A percentile compares a stretch with the other conserved stretches of the same genome.
Conservation (phyloP, 306 rosid genomes). For the Pueraria montana region DNA sequence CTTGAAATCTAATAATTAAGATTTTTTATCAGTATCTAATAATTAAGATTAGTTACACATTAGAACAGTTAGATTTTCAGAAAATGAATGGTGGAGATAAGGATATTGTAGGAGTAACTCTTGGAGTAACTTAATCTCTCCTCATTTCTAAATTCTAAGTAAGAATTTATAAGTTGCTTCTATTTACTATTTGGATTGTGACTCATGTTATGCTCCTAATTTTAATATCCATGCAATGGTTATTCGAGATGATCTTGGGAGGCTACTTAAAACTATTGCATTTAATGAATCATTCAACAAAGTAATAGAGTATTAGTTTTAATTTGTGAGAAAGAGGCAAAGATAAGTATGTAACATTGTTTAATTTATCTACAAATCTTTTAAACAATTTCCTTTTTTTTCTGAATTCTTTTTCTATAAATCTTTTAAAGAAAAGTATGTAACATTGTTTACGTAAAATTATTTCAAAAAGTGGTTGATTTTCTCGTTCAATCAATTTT, state of each 20-base stretch:
- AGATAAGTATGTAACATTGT: neutral
- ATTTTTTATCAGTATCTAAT: too few species aligned
- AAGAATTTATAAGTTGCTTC: neutral
- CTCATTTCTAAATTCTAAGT: neutral
- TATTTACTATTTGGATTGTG: slow-evolving; percentile 16
- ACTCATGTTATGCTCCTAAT: neutral
- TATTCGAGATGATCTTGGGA: neutral
- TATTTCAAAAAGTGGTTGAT: neutral
- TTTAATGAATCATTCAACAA: slow-evolving; percentile 3
- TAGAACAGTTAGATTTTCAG: too few species aligned
- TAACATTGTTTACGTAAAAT: neutral
- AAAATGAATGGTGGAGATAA: too few species aligned
- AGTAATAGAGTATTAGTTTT: slow-evolving; percentile 15
- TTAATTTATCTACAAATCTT: neutral
- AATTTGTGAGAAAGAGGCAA: slow-evolving; percentile 5
- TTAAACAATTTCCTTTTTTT: neutral
- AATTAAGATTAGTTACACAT: too few species aligned
- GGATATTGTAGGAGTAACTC: too few species aligned
- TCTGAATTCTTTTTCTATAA: neutral
- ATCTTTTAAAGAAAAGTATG: too few species aligned
- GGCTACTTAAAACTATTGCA: neutral
- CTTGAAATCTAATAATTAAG: too few species aligned
- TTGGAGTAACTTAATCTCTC: too few species aligned
- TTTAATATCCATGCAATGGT: slow-evolving; percentile 6
- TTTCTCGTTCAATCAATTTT: slow-evolving; percentile 23